A percentile compares a stretch with the other conserved stretches of the same genome.
Conservation (phyloP, 208 protist species). For the Wallacemonas sp. region DNA sequence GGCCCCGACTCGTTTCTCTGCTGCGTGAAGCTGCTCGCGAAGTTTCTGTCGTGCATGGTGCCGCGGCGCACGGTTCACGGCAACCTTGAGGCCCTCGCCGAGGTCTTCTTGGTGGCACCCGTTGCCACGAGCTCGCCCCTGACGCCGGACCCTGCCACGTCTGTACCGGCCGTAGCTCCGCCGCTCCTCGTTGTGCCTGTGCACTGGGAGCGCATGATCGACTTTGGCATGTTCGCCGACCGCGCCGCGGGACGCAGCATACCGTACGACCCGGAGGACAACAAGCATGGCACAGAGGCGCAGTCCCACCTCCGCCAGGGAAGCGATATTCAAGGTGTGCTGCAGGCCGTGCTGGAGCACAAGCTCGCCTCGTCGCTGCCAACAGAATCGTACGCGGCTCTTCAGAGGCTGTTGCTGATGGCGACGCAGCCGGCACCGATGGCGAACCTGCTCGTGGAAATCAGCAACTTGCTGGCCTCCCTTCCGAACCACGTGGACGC, state of each 20-base stretch:
- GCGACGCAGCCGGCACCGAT: slow-evolving; percentile 67
- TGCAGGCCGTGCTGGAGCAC: slow-evolving; percentile 61
- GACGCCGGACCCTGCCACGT: too few relatives aligned
- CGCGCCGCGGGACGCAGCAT: slow-evolving; percentile 80
- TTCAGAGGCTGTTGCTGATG: slow-evolving; percentile 65
- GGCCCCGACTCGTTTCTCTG: slow-evolving; percentile 44
- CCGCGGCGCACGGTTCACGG: slow-evolving; percentile 75
- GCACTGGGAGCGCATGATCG: slow-evolving; percentile 83
- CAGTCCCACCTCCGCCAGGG: slow-evolving; percentile 48
- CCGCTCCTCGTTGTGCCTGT: slow-evolving; percentile 54
- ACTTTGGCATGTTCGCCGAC: slow-evolving; percentile 90
- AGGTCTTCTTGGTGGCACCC: slow-evolving; percentile 60
- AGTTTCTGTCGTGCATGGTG: slow-evolving; percentile 62
- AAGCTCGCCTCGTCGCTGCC: slow-evolving; percentile 45
- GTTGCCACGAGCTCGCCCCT: background rate
- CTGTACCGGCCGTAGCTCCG: too few relatives aligned
- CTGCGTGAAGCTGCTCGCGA: slow-evolving; percentile 51
- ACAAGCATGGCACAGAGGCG: slow-evolving; percentile 11
- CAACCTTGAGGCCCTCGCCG: slow-evolving; percentile 47
- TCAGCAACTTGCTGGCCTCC: slow-evolving; percentile 65
- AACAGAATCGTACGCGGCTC: slow-evolving; percentile 46
- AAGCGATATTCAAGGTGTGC: slow-evolving; percentile 50
- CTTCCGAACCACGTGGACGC: slow-evolving; percentile 49
- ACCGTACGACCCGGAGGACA: slow-evolving; percentile 56
- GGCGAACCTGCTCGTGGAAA: slow-evolving; percentile 70